phyloP scores from a whole-genome alignment of 1,284 basidiomycete genomes.

The Afroboletus lepidellus region DNA sequence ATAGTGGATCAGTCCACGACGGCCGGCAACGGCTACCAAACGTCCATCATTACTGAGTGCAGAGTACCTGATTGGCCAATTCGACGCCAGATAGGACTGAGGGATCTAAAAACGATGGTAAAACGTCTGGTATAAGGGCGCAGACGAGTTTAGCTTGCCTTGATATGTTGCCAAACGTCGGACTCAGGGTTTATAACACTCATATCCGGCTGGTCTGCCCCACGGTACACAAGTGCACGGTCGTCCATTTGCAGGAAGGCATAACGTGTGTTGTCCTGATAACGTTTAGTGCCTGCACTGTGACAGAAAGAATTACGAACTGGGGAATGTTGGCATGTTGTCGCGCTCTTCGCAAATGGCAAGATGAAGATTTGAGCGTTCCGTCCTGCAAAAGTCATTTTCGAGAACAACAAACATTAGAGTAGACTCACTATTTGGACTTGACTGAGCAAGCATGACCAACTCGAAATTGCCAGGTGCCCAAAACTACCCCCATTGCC shows the following conservation, averaged over 20 bases:
- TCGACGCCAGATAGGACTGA: constrained; percentile 80
- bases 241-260: constrained; percentile 97
- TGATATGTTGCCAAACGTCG: constrained; percentile 97
- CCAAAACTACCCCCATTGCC: constrained; percentile 70
- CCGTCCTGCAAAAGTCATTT: constrained; percentile 36
- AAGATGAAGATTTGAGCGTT: constrained; percentile 80
- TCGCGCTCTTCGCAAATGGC: constrained; percentile 94
- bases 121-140: not conserved
- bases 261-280: constrained; percentile 88
- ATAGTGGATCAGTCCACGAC: constrained; percentile 90
- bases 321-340: constrained; percentile 88
- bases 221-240: constrained; percentile 91
- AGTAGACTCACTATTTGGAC: constrained; percentile 47
- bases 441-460: constrained; percentile 60
- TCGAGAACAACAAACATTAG: not conserved
- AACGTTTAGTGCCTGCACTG: constrained; percentile 7
- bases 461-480: constrained; percentile 87
- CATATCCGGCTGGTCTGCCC: constrained; percentile 96
- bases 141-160: constrained; percentile 44
- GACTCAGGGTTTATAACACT: constrained; percentile 99
- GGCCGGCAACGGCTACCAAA: constrained; percentile 91
- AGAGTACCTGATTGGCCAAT: constrained; percentile 96
- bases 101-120: constrained; percentile 62
- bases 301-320: constrained; percentile 41
- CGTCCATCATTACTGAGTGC: constrained; percentile 90